Evolutionary conservation across 148 eudicot genomes (phyloP), one percentile per base, ranked within the genome.

Genomic region (Diospyros kaki): DNA sequence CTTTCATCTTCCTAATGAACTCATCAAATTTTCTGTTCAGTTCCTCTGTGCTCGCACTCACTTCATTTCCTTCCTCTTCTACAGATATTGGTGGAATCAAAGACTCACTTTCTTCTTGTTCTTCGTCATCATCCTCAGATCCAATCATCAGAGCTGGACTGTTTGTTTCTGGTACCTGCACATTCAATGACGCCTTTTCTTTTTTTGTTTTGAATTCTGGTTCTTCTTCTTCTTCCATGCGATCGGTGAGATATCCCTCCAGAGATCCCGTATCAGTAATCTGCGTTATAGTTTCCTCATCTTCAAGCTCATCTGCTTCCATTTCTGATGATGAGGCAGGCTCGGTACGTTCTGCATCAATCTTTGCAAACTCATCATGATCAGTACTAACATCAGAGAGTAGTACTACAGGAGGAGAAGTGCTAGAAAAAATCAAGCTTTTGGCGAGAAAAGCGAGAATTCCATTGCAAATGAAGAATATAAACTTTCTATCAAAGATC

Each of bases 1-100:
- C 78, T 72, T 80, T 85, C 86, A 83, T 85, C 74, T 85, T 85
- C 77, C 84, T 80, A n/a, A 83, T 85, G 60, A 85, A 85, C 63
- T 85, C 88, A 1, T 85, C 88, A 55, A 82, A 70, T 80, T 78
- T 85, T 61, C 75, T 78, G 66, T 85, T 85, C 77, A 85, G 44
- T 62, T 85, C 86, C 51, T 85, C 88, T 53, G 83, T 80, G 52
- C 63, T 78, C 64, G 58, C 54, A 28, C 65, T 39, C 65, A 58
- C 46, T 73, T 70, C 59, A 39, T 53, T 5, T 38, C 58, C 76
- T 63, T 40, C 69, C 13, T 63, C 70, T 11, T 54, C 62, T 74
- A 72, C 45, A 45, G 74, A 17, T 13, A n/a, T 40, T 68, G 75
- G 43, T 17, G 68, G 56, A 28, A 38, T 73, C 68, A 51, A 63